phyloP scores from a whole-genome alignment of 805 yeast species.

The Sugiyamaella smithiae region DNA sequence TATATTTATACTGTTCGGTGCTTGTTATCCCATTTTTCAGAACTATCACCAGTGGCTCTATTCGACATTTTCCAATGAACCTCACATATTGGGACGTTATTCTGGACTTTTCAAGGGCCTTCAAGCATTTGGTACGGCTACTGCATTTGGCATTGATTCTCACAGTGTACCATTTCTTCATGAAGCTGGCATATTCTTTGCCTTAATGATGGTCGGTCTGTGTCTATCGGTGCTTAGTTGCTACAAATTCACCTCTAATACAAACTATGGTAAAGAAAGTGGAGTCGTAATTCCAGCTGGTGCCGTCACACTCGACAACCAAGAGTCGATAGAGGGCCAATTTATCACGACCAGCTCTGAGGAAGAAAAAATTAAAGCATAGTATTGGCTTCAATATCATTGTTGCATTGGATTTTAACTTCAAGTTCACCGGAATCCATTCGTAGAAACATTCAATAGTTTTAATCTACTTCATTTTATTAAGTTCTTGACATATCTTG shows the following conservation, averaged over 20 bases:
- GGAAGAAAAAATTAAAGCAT: too few relatives aligned
- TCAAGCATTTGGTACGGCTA: slow-evolving; percentile 60
- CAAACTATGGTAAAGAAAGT: slow-evolving; percentile 7
- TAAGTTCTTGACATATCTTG: too few relatives aligned
- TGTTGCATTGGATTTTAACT: too few relatives aligned
- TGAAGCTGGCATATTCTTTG: slow-evolving; percentile 3
- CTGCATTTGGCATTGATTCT: slow-evolving; percentile 5
- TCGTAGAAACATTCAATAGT: too few relatives aligned
- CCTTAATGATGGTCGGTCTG: slow-evolving; percentile 2
- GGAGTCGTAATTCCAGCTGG: neutral
- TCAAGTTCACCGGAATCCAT: too few relatives aligned
- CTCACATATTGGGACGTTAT: slow-evolving; percentile 51
- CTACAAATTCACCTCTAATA: slow-evolving; percentile 6
- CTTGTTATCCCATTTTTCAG: slow-evolving; percentile 57
- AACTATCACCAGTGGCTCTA: slow-evolving; percentile 53
- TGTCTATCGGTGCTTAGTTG: neutral
- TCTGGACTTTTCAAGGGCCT: slow-evolving; percentile 61
- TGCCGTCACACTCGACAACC: neutral
- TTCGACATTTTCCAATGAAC: slow-evolving; percentile 56
- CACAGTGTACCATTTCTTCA: neutral
- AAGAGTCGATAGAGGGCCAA: too few relatives aligned
- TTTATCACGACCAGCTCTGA: too few relatives aligned
- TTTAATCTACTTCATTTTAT: too few relatives aligned
- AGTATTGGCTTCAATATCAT: too few relatives aligned
- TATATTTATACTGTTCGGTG: slow-evolving; percentile 58